phyloP scores from a whole-genome alignment of 305 asterid species.

The Petunia hybrid region DNA sequence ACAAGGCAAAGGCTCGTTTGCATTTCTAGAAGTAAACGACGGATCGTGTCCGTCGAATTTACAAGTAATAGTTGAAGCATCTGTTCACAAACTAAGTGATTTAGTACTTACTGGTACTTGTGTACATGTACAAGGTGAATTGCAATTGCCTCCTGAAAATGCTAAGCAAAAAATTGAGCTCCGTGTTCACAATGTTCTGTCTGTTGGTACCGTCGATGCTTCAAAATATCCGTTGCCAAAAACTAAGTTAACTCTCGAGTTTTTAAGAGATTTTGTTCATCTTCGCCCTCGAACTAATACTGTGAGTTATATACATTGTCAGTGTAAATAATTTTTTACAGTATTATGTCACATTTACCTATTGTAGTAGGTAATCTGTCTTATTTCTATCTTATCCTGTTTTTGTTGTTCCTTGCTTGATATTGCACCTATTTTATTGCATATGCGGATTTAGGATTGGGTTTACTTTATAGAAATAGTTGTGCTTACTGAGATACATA shows the following conservation, averaged over 20 bases:
- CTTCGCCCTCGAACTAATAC: constrained; percentile 88
- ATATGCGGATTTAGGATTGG: too few relatives aligned
- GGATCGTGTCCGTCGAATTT: constrained; percentile 83
- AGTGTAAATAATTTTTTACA: not conserved
- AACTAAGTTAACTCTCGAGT: constrained; percentile 74
- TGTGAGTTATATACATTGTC: constrained; percentile 43
- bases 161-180: constrained; percentile 81
- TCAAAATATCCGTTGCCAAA: constrained; percentile 90
- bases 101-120: constrained; percentile 81
- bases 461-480: too few relatives aligned
- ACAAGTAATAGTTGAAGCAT: constrained; percentile 78
- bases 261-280: constrained; percentile 79
- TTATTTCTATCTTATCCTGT: too few relatives aligned
- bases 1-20: constrained; percentile 83
- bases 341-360: too few relatives aligned
- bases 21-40: constrained; percentile 85
- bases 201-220: constrained; percentile 85
- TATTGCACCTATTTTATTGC: too few relatives aligned
- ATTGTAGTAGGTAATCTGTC: too few relatives aligned
- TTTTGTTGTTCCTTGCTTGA: too few relatives aligned
- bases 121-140: constrained; percentile 76
- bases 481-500: too few relatives aligned
- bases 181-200: constrained; percentile 62
- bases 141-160: constrained; percentile 80
- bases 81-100: constrained; percentile 65